Conservation (phyloP, 2,329 filamentous ascomycete species). For the Plenodomus lindquistii region DNA sequence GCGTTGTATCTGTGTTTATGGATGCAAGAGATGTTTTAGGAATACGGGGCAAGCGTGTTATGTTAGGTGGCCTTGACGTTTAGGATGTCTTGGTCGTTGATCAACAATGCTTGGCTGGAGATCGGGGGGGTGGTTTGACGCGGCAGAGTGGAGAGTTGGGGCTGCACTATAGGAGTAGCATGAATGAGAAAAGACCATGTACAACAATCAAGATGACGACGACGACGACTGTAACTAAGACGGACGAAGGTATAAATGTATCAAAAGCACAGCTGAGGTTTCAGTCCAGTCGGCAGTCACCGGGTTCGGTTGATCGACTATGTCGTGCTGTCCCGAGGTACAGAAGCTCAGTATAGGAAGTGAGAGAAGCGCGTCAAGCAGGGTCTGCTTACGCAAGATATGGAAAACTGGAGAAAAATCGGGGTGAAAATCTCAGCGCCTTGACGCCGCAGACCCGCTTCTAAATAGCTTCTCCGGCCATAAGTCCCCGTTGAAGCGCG, state of each 20-base stretch:
- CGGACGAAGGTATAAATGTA: conserved; percentile 12
- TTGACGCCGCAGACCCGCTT: conserved; percentile 20
- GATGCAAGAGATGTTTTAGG: conserved; percentile 25
- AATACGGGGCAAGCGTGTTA: conserved; percentile 20
- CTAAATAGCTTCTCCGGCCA: conserved; percentile 11
- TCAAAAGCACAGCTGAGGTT: conserved; percentile 8
- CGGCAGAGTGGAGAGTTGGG: conserved; percentile 34
- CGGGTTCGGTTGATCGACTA: conserved; percentile 9
- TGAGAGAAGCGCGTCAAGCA: conserved; percentile 15
- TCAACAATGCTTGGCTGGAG: conserved; percentile 23
- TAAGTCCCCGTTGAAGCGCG: background rate
- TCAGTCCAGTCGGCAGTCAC: conserved; percentile 20
- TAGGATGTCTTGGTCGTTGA: conserved; percentile 29
- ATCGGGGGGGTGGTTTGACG: conserved; percentile 24
- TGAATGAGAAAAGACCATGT: conserved; percentile 14
- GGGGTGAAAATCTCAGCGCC: conserved; percentile 18
- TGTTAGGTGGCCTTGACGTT: conserved; percentile 28
- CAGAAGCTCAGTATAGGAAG: conserved; percentile 6
- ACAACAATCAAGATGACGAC: conserved; percentile 4
- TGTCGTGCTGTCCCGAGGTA: conserved; percentile 22
- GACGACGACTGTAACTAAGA: conserved; percentile 11
- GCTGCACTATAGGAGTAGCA: conserved; percentile 20
- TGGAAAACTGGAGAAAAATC: conserved; percentile 20
- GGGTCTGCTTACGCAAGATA: conserved; percentile 14
- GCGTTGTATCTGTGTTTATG: conserved; percentile 19